These are phyloP conservation scores for Notholithocarpus densiflorus DNA, from an alignment of 306 rosid genomes.

Conservation along the genomic window DNA sequence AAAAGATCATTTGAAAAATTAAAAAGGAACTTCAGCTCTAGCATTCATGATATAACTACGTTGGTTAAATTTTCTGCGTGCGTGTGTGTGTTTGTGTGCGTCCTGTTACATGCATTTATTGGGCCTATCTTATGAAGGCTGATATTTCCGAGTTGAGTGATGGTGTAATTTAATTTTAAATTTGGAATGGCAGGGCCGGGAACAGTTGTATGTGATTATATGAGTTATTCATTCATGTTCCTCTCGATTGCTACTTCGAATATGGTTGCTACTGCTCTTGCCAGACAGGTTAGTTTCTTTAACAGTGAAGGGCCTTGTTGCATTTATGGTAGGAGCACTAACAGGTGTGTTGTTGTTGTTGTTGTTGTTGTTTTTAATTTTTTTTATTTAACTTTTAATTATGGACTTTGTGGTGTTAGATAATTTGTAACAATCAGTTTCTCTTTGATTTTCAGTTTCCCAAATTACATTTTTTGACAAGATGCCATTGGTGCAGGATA, in stretches of 20 bases:
- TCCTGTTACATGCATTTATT: neutral
- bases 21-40: too few relatives aligned
- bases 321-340: neutral
- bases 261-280: slow-evolving; percentile 93
- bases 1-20: neutral
- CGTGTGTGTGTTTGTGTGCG: too few relatives aligned
- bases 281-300: slow-evolving; percentile 53
- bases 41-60: too few relatives aligned
- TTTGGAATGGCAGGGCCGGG: slow-evolving; percentile 63
- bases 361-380: too few relatives aligned
- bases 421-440: neutral
- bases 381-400: neutral
- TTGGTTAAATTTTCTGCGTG: too few relatives aligned
- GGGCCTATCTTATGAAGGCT: too few relatives aligned
- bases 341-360: neutral
- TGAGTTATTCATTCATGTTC: slow-evolving; percentile 80
- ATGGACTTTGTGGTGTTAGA: neutral
- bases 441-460: neutral
- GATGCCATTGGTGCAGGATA: slow-evolving; percentile 53
- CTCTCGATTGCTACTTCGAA: slow-evolving; percentile 90
- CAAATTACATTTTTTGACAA: slow-evolving; percentile 12
- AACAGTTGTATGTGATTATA: slow-evolving; percentile 81
- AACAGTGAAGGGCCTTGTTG: slow-evolving; percentile 1
- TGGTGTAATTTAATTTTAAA: neutral
- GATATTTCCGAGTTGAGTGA: neutral